Percentiles rank a stretch among this genome's conserved stretches.
These are phyloP conservation scores for Trametes meyenii DNA, from an alignment of 768 basidiomycete species.

Conservation along the genomic window DNA sequence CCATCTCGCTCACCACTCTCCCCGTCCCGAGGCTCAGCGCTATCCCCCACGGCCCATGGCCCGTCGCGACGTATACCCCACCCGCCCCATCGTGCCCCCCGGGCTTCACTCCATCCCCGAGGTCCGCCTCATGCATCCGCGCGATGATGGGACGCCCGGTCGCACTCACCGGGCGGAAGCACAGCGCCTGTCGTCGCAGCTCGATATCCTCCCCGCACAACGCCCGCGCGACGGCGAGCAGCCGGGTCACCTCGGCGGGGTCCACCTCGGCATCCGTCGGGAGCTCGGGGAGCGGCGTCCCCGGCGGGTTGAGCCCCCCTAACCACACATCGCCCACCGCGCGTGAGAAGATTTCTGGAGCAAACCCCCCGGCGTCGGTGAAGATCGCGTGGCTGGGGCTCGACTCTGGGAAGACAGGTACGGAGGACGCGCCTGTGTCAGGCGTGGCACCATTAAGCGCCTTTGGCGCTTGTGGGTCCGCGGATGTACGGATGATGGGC, in stretches of 20 bases:
- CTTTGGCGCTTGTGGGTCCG: not conserved
- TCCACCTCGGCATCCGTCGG: constrained; percentile 25
- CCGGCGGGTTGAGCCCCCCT: constrained; percentile 35
- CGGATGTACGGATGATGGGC: not conserved
- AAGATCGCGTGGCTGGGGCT: constrained; percentile 36
- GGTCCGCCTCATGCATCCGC: constrained; percentile 29
- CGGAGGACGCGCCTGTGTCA: constrained; percentile 1
- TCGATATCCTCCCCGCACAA: constrained; percentile 30
- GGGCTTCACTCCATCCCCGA: constrained; percentile 31
- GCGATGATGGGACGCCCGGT: constrained; percentile 38
- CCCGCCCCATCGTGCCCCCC: constrained; percentile 17
- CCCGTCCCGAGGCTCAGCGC: constrained; percentile 37
- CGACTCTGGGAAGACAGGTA: constrained; percentile 9
- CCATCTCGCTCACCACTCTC: constrained; percentile 34
- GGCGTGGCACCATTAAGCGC: not conserved
- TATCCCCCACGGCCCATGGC: constrained; percentile 46
- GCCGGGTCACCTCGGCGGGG: constrained; percentile 11
- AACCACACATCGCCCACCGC: constrained; percentile 35
- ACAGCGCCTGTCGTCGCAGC: constrained; percentile 33
- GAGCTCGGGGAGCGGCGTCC: constrained; percentile 30
- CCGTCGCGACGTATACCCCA: constrained; percentile 37
- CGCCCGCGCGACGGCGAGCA: constrained; percentile 21
- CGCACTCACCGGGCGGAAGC: constrained; percentile 40
- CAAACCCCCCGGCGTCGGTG: constrained; percentile 34
- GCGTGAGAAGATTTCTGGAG: constrained; percentile 38